A percentile compares a stretch with the other conserved stretches of the same genome.
These are phyloP conservation scores for Grigorovia yakushimaensis DNA, from an alignment of 805 yeast species.

Conservation along the genomic window DNA sequence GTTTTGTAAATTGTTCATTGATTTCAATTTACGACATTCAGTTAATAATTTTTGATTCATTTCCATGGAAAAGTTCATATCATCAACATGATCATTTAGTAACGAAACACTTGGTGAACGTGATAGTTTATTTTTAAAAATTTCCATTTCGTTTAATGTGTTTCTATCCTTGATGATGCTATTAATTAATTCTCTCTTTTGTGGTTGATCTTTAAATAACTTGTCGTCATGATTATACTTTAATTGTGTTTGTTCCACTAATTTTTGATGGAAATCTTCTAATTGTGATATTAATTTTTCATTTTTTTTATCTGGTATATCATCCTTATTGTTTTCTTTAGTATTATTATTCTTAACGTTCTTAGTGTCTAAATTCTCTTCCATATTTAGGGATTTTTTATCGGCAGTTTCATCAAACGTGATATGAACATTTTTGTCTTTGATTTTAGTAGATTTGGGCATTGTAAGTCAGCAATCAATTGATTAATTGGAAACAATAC, in stretches of 20 bases:
- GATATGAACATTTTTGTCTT: not conserved
- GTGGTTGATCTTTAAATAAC: not conserved
- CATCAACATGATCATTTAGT: slow-evolving; percentile 29
- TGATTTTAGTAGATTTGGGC: not conserved
- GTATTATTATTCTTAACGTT: not conserved
- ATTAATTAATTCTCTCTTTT: slow-evolving; percentile 1
- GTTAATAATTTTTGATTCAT: slow-evolving; percentile 60
- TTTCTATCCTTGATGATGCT: slow-evolving; percentile 32
- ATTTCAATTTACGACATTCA: slow-evolving; percentile 62
- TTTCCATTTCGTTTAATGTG: slow-evolving; percentile 39
- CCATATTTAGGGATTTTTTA: not conserved
- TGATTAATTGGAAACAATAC: too few relatives aligned
- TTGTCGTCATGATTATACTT: not conserved
- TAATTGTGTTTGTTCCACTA: slow-evolving; percentile 3
- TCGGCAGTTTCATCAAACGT: not conserved
- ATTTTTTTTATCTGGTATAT: not conserved
- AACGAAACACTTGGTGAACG: not conserved
- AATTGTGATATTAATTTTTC: slow-evolving; percentile 11
- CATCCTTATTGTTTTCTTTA: not conserved
- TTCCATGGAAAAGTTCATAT: slow-evolving; percentile 64
- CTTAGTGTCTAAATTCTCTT: not conserved
- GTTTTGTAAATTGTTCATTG: slow-evolving; percentile 42
- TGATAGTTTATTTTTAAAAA: slow-evolving; percentile 13
- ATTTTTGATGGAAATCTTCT: slow-evolving; percentile 14
- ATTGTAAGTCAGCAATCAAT: not conserved